Base-by-base conservation (phyloP, 495 filamentous ascomycete species). In the Neurospora sp. region DNA sequence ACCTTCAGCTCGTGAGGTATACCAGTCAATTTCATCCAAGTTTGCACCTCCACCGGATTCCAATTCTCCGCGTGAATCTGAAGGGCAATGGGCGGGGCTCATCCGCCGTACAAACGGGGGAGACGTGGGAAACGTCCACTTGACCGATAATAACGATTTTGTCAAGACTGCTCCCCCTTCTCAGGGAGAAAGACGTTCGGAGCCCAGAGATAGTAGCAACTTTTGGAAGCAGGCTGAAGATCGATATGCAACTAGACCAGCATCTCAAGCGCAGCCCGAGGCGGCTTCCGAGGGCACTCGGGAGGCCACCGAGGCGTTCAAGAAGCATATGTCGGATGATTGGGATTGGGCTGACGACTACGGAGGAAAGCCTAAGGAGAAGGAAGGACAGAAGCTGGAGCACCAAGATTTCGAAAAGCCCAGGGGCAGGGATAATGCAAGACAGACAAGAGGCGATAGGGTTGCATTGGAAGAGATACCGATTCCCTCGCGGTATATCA, bases 301-400 rank as follows among this genome's bases (percentile, higher is more conserved):
- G 23, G 23, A 62, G 23, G 54, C 54, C 23, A 62, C 54, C 23
- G 54, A 62, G 23, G 54, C 54, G 54, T 62, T 62, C 54, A 62
- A 62, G 54, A 62, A 62, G 54, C 54, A 62, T 12, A 62, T 62
- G 54, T 62, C 54, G 14, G 54, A 62, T 62, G 54, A 27, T 5
- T 77, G 76, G 76, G 74, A 44, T 20, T 77, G 74, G 76, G 69
- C 74, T 8, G 72, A 76, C 31, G 18, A 74, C 35, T 31, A 27
- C 27, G 41, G 71, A 39, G 54, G 71, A 70, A 31, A 46, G 46
- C 3, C 20, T 20, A 11, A 23, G 11, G 72, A 62, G 39, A 66
- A 12, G 42, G 41, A 70, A 37, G 27, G 54, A 16, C 54, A 62
- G 12, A 27, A 62, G 54, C 39, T n/a, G 75, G 76, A 75, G 74